phyloP scores from a whole-genome alignment of 2,329 filamentous ascomycete species.

The Alternaria metachromatica region DNA sequence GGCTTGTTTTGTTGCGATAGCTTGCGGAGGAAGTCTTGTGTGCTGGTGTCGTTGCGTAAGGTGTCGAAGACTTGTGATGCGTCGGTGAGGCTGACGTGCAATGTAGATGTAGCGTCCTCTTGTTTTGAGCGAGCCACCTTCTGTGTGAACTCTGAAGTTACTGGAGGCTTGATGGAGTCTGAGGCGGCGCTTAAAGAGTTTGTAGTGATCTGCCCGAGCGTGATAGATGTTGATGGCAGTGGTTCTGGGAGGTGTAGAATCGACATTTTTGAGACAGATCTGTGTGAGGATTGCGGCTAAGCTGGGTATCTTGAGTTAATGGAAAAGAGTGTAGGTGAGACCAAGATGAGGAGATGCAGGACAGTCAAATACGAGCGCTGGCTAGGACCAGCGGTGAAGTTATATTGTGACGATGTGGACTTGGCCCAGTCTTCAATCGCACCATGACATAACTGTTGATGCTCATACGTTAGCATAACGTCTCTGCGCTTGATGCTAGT shows the following conservation, averaged over 20 bases:
- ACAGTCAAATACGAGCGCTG: neutral
- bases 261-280: conserved; percentile 21
- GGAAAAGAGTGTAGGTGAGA: neutral
- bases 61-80: conserved; percentile 30
- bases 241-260: conserved; percentile 31
- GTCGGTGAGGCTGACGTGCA: conserved; percentile 18
- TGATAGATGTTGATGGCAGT: conserved; percentile 26
- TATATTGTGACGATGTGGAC: conserved; percentile 4
- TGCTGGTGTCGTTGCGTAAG: conserved; percentile 26
- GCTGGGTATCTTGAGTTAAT: neutral
- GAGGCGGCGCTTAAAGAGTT: conserved; percentile 27
- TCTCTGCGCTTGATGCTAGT: neutral
- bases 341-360: neutral
- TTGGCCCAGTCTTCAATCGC: neutral
- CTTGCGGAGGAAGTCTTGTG: conserved; percentile 30
- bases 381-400: neutral
- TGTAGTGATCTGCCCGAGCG: conserved; percentile 38
- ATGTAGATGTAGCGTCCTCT: conserved; percentile 28
- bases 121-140: conserved; percentile 17
- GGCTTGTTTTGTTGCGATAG: conserved; percentile 54
- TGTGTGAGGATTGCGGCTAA: neutral
- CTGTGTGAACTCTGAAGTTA: conserved; percentile 9
- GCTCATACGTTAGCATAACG: conserved; percentile 10
- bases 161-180: conserved; percentile 22
- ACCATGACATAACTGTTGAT: conserved; percentile 1